phyloP scores from a whole-genome alignment of 1,139 yeast genomes.

The Debaryomyces subglobosus region DNA sequence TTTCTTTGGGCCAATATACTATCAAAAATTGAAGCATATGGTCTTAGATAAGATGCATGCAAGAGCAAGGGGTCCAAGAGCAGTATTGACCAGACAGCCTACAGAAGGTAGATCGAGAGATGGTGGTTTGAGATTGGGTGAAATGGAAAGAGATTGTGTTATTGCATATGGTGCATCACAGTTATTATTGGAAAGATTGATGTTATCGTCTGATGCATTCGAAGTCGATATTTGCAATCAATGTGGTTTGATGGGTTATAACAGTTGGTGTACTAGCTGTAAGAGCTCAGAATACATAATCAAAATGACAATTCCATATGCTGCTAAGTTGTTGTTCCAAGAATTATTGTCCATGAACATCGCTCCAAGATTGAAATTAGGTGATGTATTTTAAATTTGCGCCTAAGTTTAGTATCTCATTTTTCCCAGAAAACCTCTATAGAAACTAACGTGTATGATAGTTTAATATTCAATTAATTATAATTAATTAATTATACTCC shows the following conservation, averaged over 20 bases:
- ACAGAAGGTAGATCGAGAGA: conserved; percentile 99
- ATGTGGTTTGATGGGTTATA: conserved; percentile 98
- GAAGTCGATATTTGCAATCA: conserved; percentile 93
- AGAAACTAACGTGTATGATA: conserved; percentile 1
- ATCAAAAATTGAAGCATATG: conserved; percentile 98
- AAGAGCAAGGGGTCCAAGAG: conserved; percentile 98
- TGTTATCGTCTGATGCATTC: conserved; percentile 97
- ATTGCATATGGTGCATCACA: conserved; percentile 99
- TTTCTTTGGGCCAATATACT: conserved; percentile 97
- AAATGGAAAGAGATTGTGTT: conserved; percentile 99
- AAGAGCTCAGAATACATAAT: conserved; percentile 83
- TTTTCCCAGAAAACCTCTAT: background rate
- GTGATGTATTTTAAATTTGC: conserved; percentile 65
- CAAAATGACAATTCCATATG: conserved; percentile 97
- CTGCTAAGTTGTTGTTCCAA: conserved; percentile 94
- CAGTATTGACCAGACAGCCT: conserved; percentile 97
- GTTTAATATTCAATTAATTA: background rate
- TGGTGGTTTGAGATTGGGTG: conserved; percentile 98
- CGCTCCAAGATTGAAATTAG: conserved; percentile 90
- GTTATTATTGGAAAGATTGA: conserved; percentile 85
- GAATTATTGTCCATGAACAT: conserved; percentile 96
- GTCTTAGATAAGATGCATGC: conserved; percentile 99
- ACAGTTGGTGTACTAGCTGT: conserved; percentile 97
- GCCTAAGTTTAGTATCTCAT: background rate
- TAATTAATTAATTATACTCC: background rate